Base-by-base conservation (phyloP, 495 filamentous ascomycete genomes). In the Melanomma pulvis-pyrius region DNA sequence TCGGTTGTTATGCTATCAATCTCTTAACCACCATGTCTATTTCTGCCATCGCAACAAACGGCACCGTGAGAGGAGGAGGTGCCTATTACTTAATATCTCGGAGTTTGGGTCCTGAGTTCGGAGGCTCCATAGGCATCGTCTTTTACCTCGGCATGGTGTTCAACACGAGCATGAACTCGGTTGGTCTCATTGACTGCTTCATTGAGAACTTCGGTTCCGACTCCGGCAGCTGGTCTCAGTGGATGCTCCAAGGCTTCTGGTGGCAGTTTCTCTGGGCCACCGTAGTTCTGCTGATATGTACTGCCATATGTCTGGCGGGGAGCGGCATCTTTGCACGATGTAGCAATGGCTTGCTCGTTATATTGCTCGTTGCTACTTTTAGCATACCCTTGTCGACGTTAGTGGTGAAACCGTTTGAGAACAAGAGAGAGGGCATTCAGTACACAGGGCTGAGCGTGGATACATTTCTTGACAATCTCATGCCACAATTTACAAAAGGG, bases 41-140 rank as follows among this genome's bases (percentile, higher is more conserved):
- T 21, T 93, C 91, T 17, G 92, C 92, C 22, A 93, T 96, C 73
- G 92, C 92, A 29, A 91, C 90, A 15, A 96, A 96, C 77, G 92
- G 92, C 26, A 93, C 91, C 41, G 92, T 96, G 61, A 86, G 91
- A 63, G 92, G 91, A 32, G 92, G 92, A 15, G 92, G 92, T 47
- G 91, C 92, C 28, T 96, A 96, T 73, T 96, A 93, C 67, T 77
- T 96, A 58, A 96, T 96, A 54, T 96, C 92, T 15, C 85, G 92
- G 56, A 92, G 90, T 32, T 77, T 96, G 21, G 92, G 92, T 4
- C 92, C 92, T 13, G 92, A 96, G 68, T 96, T 96, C 73, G 92
- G 92, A 30, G 92, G 92, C n/a, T 91, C 89, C 4, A 96, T 96
- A 54, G 92, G 92, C 2, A 77, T 96, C n/a, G 87, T 96, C 9